Base-by-base conservation (phyloP, 345 rosid genomes). In the Physaria fendleri region DNA sequence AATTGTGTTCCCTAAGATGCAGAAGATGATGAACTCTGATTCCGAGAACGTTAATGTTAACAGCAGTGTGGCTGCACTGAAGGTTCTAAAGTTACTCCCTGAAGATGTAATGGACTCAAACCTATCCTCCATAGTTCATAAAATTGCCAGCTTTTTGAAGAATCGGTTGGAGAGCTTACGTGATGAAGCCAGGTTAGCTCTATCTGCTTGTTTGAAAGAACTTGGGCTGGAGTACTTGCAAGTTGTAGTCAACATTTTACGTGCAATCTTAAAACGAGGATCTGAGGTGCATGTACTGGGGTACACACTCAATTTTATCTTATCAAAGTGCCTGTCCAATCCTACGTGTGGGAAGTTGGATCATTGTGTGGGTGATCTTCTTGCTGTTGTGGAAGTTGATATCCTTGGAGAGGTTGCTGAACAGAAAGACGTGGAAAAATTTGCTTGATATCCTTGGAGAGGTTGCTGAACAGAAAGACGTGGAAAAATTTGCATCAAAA, bases 381-480 rank as follows among this genome's bases (percentile, higher is more conserved):
- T 87, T 17, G 56, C 76, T 35, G 84, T 83, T 38, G 95, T 83
- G 44, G 84, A 78, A 69, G 79, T 62, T 23, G 92, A 89, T 62
- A 87, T 89, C 70, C 85, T 93, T 52, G 95, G 97, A 59, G 83
- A 83, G 76, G 95, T 89, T 71, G 80, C 92, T 6, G 99, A 93
- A 72, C 83, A 93, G 77, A 93, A 87, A 64, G 95, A 87, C 57
- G 97, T 79, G 69, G 86, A 76, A 20, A 87, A 87, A 75, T 83
- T 89, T 58, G 82, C 86, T n/a, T n/a, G n/a, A n/a, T n/a, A n/a
- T n/a, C n/a, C 85, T 93, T 52, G 95, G 97, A 59, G 83, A 83
- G 76, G 95, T 89, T 71, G 80, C 92, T 6, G 99, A 93, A 72
- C 83, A 93, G 77, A 93, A 87, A 64, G 95, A 87, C 57, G 97